These are phyloP conservation scores for Xylaria sp. DNA, from an alignment of 2,329 filamentous ascomycete species.

Conservation along the genomic window DNA sequence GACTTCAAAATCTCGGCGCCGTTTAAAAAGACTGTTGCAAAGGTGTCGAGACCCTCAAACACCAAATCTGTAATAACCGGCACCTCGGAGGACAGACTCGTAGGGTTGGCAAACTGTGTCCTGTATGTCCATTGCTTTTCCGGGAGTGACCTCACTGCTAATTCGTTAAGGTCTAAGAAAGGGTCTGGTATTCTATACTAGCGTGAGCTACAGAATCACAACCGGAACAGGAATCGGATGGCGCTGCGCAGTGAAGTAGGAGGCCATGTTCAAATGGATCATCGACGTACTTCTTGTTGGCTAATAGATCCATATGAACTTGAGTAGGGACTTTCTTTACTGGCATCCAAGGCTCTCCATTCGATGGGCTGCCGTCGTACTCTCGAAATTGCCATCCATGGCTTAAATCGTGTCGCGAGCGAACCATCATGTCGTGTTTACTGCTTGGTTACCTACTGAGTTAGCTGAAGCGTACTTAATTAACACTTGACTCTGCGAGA, in stretches of 20 bases:
- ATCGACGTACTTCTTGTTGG: conserved; percentile 48
- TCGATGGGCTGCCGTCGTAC: conserved; percentile 5
- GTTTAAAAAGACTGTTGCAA: conserved; percentile 67
- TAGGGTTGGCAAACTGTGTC: conserved; percentile 49
- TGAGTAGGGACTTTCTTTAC: conserved; percentile 51
- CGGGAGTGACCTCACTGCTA: conserved; percentile 69
- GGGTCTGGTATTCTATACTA: conserved; percentile 61
- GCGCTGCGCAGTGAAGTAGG: not conserved
- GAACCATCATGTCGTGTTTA: conserved; percentile 16
- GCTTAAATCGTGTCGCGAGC: conserved; percentile 21
- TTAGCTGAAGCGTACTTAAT: not conserved
- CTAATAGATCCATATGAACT: conserved; percentile 53
- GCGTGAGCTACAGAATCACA: conserved; percentile 16
- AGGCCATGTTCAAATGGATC: not conserved
- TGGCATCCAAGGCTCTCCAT: conserved; percentile 47
- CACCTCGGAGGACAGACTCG: conserved; percentile 7
- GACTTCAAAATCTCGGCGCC: conserved; percentile 61
- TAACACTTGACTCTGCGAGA: not conserved
- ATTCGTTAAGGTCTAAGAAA: conserved; percentile 69
- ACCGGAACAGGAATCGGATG: not conserved
- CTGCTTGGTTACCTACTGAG: not conserved
- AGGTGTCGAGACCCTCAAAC: conserved; percentile 73
- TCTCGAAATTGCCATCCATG: conserved; percentile 34
- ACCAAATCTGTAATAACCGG: conserved; percentile 58
- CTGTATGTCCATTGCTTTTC: conserved; percentile 70